Base-by-base conservation (phyloP, 352 stramenopile species). In the Globisporangium carolinianum region DNA sequence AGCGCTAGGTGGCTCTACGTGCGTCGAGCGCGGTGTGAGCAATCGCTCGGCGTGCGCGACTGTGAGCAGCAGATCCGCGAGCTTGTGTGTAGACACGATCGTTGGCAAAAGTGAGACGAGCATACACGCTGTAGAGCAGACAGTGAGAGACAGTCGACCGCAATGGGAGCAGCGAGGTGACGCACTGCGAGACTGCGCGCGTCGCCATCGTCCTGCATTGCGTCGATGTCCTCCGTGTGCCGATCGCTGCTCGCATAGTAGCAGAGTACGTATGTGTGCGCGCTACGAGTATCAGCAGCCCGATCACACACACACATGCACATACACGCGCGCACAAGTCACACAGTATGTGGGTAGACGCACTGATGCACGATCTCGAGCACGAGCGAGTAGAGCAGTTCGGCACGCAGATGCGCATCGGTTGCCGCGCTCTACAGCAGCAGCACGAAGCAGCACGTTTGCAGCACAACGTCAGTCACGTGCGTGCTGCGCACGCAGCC, bases 381-480 rank as follows among this genome's bases (percentile, higher is more conserved):
- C 58, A 68, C 61, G 36, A 71, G 61, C 18, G 49, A 39, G 53
- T 61, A 75, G 38, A 78, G 65, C 67, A 78, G 41, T 45, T 75
- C 67, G 4, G 57, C 37, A 36, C 70, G 70, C 56, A 73, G 68
- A 45, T 68, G 71, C 43, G 64, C 67, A 11, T 78, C 70, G 2
- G 58, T 63, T 47, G 52, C 45, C 4, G 58, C 51, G 24, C 58
- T 58, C 51, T 63, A 17, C 5, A 56, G 42, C 42, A 17, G 12
- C 17, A 49, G 9, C n/a, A 38, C 7, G 8, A 32, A 17, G 24
- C 4, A 32, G 24, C 3, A 32, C 24, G 24, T 32, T 32, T 32
- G 24, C 24, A 17, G 24, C 24, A 2, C 24, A 32, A 2, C 24
- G 1, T 32, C 24, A 32, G 24, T 32, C 24, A 32, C 24, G 24